phyloP scores from a whole-genome alignment of 2,329 filamentous ascomycete species.

The Laburnicola sp. region DNA sequence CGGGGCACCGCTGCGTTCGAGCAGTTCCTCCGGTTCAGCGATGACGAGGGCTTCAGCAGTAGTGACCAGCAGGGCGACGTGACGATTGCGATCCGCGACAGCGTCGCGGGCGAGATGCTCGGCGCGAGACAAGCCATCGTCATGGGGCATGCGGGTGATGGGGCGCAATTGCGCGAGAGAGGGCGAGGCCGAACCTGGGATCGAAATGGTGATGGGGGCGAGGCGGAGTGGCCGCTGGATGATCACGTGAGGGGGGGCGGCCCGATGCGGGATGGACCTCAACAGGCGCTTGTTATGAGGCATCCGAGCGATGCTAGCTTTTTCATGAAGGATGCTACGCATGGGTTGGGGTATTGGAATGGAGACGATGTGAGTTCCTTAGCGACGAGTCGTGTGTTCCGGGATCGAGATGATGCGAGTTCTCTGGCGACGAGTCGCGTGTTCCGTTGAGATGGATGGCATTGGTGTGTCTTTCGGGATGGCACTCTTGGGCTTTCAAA shows the following conservation, averaged over 20 bases:
- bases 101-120: not conserved
- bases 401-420: too few species aligned
- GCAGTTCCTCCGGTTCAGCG: not conserved
- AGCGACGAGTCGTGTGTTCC: not conserved
- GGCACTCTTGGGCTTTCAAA: too few species aligned
- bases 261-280: not conserved
- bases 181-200: not conserved
- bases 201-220: not conserved
- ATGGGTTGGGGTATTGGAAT: slow-evolving; percentile 8
- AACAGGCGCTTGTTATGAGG: not conserved
- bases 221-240: not conserved
- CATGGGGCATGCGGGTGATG: not conserved
- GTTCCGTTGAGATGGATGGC: not conserved
- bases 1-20: slow-evolving; percentile 3
- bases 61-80: not conserved
- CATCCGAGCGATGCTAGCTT: slow-evolving; percentile 3
- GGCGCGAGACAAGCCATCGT: slow-evolving; percentile 3
- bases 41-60: not conserved
- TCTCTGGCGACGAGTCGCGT: not conserved
- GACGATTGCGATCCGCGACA: not conserved
- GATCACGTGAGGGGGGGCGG: not conserved
- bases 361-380: slow-evolving; percentile 6
- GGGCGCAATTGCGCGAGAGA: not conserved
- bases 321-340: not conserved
- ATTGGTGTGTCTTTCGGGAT: too few species aligned